Evolutionary conservation across 2,329 filamentous ascomycete species (phyloP).

Genomic region (Parastagonospora nodorum): DNA sequence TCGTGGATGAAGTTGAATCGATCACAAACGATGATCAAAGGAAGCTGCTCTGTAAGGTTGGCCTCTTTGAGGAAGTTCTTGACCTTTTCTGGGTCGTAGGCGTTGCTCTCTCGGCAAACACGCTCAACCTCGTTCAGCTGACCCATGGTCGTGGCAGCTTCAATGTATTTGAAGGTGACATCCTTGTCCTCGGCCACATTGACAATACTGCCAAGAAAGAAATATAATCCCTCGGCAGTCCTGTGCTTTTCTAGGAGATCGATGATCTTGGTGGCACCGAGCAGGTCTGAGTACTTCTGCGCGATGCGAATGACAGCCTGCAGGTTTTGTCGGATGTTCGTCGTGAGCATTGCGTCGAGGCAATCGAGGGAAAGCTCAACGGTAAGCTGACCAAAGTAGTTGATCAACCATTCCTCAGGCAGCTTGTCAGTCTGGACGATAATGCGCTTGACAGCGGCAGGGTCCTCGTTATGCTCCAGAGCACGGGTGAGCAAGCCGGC

Average conservation of each 20-base stretch:
- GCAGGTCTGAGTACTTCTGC: conserved; percentile 95
- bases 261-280: conserved; percentile 85
- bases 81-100: conserved; percentile 89
- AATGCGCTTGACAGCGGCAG: conserved; percentile 86
- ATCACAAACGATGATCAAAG: conserved; percentile 97
- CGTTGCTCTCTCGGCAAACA: conserved; percentile 87
- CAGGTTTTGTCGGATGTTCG: conserved; percentile 95
- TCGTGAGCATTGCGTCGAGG: conserved; percentile 93
- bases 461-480: conserved; percentile 92
- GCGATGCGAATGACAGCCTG: conserved; percentile 93
- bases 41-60: conserved; percentile 86
- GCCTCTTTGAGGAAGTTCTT: conserved; percentile 99
- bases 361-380: conserved; percentile 95
- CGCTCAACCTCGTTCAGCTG: conserved; percentile 97
- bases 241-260: conserved; percentile 97
- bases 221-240: conserved; percentile 95
- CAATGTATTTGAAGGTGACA: conserved; percentile 99
- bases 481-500: conserved; percentile 75
- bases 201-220: conserved; percentile 97
- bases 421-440: conserved; percentile 85
- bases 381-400: conserved; percentile 91
- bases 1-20: conserved; percentile 99
- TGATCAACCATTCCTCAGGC: conserved; percentile 86
- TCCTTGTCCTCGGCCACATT: conserved; percentile 95
- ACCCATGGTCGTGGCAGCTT: conserved; percentile 90